These are phyloP conservation scores for Pseudotulostoma volvatum DNA, from an alignment of 495 filamentous ascomycete species.

Conservation along the genomic window DNA sequence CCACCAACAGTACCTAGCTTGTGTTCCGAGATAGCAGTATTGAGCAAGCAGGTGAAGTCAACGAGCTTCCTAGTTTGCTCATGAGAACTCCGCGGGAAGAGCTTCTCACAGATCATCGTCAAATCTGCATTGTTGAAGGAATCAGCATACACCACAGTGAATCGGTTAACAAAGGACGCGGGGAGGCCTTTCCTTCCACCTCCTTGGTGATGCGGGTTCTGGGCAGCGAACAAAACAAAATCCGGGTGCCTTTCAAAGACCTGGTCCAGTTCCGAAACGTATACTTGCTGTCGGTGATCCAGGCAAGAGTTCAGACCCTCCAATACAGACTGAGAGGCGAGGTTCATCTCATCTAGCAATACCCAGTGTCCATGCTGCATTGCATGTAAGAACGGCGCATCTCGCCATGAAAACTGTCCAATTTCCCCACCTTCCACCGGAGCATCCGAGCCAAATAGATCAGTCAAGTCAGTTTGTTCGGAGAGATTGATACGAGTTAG, in stretches of 20 bases:
- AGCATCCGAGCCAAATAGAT: slow-evolving; percentile 93
- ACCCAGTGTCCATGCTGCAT: slow-evolving; percentile 97
- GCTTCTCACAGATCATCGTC: slow-evolving; percentile 58
- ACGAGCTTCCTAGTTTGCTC: slow-evolving; percentile 46
- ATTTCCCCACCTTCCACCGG: slow-evolving; percentile 77
- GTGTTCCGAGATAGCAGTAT: slow-evolving; percentile 47
- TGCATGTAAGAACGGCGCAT: slow-evolving; percentile 85
- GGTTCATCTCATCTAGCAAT: slow-evolving; percentile 94
- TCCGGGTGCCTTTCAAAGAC: slow-evolving; percentile 78
- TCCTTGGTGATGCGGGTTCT: slow-evolving; percentile 95
- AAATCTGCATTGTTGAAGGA: slow-evolving; percentile 69
- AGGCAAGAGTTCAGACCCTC: slow-evolving; percentile 95
- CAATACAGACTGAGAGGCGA: slow-evolving; percentile 91
- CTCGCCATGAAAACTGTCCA: slow-evolving; percentile 84
- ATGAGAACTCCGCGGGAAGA: slow-evolving; percentile 46
- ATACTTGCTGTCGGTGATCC: slow-evolving; percentile 92
- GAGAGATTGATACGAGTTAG: slow-evolving; percentile 91
- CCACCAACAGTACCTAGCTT: slow-evolving; percentile 67
- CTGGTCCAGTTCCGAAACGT: slow-evolving; percentile 84
- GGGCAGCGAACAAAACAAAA: slow-evolving; percentile 86
- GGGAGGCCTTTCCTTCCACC: slow-evolving; percentile 91
- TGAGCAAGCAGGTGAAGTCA: slow-evolving; percentile 64
- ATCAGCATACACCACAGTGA: slow-evolving; percentile 94
- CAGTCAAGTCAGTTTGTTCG: slow-evolving; percentile 93
- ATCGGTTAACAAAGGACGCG: slow-evolving; percentile 91